These are phyloP conservation scores for Dendrobium catenatum DNA, from an alignment of 106 monocot species.

Conservation along the genomic window DNA sequence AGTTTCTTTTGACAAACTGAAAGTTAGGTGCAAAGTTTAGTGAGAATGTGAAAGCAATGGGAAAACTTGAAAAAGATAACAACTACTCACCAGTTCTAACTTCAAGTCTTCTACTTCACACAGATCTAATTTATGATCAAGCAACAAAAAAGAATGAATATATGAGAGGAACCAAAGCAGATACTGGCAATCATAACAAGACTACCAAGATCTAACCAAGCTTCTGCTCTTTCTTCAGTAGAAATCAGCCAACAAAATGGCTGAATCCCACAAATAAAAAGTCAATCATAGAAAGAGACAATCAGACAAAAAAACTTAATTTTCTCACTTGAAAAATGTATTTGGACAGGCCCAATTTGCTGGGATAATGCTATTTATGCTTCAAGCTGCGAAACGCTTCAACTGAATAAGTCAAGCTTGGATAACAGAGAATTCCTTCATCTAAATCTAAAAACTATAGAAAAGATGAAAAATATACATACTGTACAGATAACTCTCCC, in stretches of 20 bases:
- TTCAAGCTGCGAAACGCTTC: not conserved
- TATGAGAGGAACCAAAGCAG: not conserved
- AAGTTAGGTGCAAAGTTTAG: not conserved
- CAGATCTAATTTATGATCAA: not conserved
- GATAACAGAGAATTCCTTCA: constrained; percentile 2
- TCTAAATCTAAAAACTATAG: not conserved
- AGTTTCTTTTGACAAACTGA: not conserved
- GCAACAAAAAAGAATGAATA: not conserved
- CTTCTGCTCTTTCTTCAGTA: not conserved
- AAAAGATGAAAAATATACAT: not conserved
- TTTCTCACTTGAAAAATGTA: not conserved
- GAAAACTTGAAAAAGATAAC: not conserved
- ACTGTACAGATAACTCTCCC: not conserved
- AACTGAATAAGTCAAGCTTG: not conserved
- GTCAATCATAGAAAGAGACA: not conserved
- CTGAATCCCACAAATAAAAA: not conserved
- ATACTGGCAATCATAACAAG: not conserved
- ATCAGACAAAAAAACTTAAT: not conserved
- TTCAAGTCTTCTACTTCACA: not conserved
- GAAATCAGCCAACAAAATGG: not conserved
- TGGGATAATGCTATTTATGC: constrained; percentile 1
- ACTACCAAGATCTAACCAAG: not conserved
- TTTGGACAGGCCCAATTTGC: not conserved
- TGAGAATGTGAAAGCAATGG: not conserved
- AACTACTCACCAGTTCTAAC: too few species aligned